Conservation (phyloP, 2,329 filamentous ascomycete species). For the Ophiocordyceps sinensis region DNA sequence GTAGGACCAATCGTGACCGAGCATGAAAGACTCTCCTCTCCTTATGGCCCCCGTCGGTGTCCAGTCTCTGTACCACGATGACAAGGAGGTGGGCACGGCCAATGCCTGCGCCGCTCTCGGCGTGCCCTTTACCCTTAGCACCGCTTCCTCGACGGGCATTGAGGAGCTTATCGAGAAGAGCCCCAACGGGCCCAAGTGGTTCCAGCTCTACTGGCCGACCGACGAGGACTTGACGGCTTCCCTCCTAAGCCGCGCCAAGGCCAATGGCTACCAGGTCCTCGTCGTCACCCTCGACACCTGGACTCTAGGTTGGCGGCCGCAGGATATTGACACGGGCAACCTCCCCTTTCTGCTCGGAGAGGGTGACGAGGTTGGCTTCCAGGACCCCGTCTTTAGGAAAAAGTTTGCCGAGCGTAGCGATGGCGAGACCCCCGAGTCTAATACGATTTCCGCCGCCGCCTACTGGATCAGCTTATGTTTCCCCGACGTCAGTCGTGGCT, state of each 20-base stretch:
- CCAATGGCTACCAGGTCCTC: slow-evolving; percentile 46
- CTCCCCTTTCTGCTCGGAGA: slow-evolving; percentile 43
- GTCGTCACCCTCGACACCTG: slow-evolving; percentile 64
- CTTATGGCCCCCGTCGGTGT: slow-evolving; percentile 57
- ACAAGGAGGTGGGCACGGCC: slow-evolving; percentile 50
- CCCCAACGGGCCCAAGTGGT: slow-evolving; percentile 48
- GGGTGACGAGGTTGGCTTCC: slow-evolving; percentile 48
- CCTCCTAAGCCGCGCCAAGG: slow-evolving; percentile 45
- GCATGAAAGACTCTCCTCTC: slow-evolving; percentile 17
- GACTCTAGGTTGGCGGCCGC: slow-evolving; percentile 52
- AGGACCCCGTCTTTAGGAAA: slow-evolving; percentile 47
- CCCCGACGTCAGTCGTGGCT: slow-evolving; percentile 30
- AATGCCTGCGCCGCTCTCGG: slow-evolving; percentile 43
- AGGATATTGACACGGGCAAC: slow-evolving; percentile 49
- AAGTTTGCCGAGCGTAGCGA: slow-evolving; percentile 19
- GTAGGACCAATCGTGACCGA: slow-evolving; percentile 21
- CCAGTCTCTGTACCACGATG: slow-evolving; percentile 50
- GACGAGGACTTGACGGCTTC: slow-evolving; percentile 51
- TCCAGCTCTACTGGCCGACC: slow-evolving; percentile 61
- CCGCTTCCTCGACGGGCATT: slow-evolving; percentile 46
- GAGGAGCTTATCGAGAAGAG: slow-evolving; percentile 50
- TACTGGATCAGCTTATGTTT: slow-evolving; percentile 40
- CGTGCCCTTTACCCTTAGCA: slow-evolving; percentile 54
- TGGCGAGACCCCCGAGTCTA: slow-evolving; percentile 31
- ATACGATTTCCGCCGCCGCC: slow-evolving; percentile 30